These are phyloP conservation scores for Adansonia digitata DNA, from an alignment of 345 rosid species.

Conservation along the genomic window DNA sequence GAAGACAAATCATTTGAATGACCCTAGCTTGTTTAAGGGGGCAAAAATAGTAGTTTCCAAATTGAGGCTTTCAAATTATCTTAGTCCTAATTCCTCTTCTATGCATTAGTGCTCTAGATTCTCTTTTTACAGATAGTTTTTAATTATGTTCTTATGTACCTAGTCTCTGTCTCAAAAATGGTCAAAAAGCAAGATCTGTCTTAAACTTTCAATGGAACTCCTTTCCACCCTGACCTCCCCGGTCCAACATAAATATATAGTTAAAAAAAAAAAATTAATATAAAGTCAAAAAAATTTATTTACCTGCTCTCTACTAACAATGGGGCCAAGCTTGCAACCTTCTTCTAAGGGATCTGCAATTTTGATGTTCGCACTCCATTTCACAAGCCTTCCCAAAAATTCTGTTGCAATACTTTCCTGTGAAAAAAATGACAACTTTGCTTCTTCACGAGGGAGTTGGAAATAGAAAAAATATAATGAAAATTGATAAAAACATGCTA, in stretches of 20 bases:
- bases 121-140: not conserved
- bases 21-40: not conserved
- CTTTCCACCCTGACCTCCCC: not conserved
- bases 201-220: not conserved
- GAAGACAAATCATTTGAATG: not conserved
- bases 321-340: constrained; percentile 94
- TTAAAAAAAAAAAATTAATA: not conserved
- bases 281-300: not conserved
- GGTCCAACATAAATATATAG: not conserved
- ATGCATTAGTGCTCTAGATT: not conserved
- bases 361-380: constrained; percentile 76
- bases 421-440: constrained; percentile 17
- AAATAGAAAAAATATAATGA: not conserved
- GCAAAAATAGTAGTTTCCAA: not conserved
- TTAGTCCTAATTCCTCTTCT: not conserved
- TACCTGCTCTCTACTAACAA: constrained; percentile 85
- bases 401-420: constrained; percentile 76
- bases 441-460: not conserved
- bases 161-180: not conserved
- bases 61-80: not conserved
- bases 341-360: constrained; percentile 89
- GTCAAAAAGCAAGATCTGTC: constrained; percentile 34
- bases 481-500: not conserved
- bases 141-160: constrained; percentile 2
- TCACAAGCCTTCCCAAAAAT: constrained; percentile 66